These are phyloP conservation scores for Penicillium sp. DNA, from an alignment of 2,329 filamentous ascomycete species.

Conservation along the genomic window DNA sequence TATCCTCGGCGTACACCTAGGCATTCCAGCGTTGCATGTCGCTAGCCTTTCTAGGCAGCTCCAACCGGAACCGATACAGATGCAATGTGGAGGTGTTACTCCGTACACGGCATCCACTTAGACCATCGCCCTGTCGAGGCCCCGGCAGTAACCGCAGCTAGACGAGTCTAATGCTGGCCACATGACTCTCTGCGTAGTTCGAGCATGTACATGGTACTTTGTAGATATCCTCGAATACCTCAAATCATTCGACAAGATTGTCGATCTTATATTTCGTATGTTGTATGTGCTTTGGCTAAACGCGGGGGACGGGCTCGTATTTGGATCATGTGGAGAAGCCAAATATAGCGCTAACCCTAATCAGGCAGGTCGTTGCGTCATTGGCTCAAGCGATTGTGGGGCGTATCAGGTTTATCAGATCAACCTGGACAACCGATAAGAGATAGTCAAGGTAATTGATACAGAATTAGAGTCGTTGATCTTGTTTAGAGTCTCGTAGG, in stretches of 20 bases:
- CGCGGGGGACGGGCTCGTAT: conserved; percentile 7
- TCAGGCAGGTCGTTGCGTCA: conserved; percentile 10
- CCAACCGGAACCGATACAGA: conserved; percentile 13
- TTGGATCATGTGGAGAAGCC: conserved; percentile 10
- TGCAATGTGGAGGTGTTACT: background rate
- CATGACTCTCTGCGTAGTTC: background rate
- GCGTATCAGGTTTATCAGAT: background rate
- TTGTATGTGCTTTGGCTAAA: background rate
- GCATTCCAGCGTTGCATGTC: background rate
- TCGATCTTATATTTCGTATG: background rate
- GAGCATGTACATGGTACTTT: background rate
- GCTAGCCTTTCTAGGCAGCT: conserved; percentile 20
- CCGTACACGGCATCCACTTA: background rate
- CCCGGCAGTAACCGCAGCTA: background rate
- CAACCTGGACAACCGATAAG: background rate
- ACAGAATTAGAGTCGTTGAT: background rate
- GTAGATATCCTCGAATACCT: background rate
- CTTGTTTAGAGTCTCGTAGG: too few species aligned
- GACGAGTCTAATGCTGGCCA: background rate
- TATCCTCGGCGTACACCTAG: conserved; percentile 3
- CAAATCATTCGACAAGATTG: background rate
- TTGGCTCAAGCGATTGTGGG: background rate
- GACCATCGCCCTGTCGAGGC: background rate
- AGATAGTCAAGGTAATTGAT: background rate
- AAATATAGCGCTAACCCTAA: conserved; percentile 8